phyloP scores from a whole-genome alignment of 805 yeast species.

The Saccharomycopsis amapae region DNA sequence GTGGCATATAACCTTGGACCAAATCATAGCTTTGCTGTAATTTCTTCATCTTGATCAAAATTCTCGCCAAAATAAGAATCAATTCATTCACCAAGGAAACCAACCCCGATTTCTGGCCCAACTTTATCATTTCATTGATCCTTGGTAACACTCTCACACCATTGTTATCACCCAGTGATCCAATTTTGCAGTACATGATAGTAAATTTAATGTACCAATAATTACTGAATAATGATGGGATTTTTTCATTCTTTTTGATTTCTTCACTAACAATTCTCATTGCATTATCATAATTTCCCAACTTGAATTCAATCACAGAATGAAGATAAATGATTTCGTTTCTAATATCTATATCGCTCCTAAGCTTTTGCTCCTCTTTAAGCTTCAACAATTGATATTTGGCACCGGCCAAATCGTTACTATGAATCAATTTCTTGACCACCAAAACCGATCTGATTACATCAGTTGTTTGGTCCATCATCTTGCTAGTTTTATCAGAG shows the following conservation, averaged over 20 bases:
- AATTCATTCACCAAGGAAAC: slow-evolving; percentile 41
- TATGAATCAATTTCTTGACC: slow-evolving; percentile 28
- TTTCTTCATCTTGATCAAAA: slow-evolving; percentile 37
- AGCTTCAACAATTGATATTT: slow-evolving; percentile 23
- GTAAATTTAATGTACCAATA: slow-evolving; percentile 41
- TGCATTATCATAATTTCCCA: slow-evolving; percentile 25
- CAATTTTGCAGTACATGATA: slow-evolving; percentile 39
- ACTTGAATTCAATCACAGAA: slow-evolving; percentile 23
- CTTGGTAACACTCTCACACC: slow-evolving; percentile 46
- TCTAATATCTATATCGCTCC: slow-evolving; percentile 26
- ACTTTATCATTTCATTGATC: slow-evolving; percentile 41
- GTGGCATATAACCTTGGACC: slow-evolving; percentile 38
- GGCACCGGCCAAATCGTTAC: slow-evolving; percentile 26
- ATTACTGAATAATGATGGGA: slow-evolving; percentile 28
- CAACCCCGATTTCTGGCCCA: slow-evolving; percentile 42
- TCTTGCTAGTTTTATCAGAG: background rate
- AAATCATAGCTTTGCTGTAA: slow-evolving; percentile 38
- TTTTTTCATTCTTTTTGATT: slow-evolving; percentile 24
- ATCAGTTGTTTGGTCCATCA: background rate
- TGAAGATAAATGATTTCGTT: slow-evolving; percentile 27
- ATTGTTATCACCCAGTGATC: slow-evolving; percentile 10
- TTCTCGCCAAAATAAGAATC: slow-evolving; percentile 37
- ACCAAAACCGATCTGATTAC: slow-evolving; percentile 33
- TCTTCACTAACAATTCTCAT: slow-evolving; percentile 24
- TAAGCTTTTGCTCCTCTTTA: slow-evolving; percentile 21